phyloP scores from a whole-genome alignment of 1,139 yeast genomes.

The Suhomyces kunorum region DNA sequence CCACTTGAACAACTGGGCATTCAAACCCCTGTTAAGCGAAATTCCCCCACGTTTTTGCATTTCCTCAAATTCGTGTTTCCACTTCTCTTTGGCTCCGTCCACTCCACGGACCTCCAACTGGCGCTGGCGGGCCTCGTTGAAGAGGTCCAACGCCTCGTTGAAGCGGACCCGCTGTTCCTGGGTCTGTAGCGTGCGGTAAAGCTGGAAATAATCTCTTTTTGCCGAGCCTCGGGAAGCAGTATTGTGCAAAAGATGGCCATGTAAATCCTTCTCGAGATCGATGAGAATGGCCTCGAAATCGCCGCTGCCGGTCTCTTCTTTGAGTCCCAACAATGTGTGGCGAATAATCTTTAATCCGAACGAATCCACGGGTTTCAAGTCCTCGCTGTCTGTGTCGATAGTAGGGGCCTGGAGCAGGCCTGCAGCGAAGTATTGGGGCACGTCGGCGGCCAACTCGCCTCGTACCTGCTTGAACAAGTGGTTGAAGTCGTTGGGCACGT shows the following conservation, averaged over 20 bases:
- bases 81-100: constrained; percentile 83
- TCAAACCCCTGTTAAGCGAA: constrained; percentile 59
- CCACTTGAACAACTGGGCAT: constrained; percentile 81
- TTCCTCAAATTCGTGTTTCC: constrained; percentile 83
- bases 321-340: constrained; percentile 72
- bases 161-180: constrained; percentile 58
- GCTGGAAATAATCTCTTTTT: constrained; percentile 62
- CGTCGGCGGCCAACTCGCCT: constrained; percentile 15
- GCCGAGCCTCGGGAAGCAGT: constrained; percentile 23
- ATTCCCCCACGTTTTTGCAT: constrained; percentile 64
- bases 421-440: constrained; percentile 33
- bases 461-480: constrained; percentile 32
- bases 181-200: constrained; percentile 53
- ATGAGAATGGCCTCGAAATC: constrained; percentile 37
- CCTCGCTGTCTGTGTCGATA: constrained; percentile 54
- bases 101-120: constrained; percentile 75
- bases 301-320: constrained; percentile 25
- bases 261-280: constrained; percentile 32
- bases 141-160: constrained; percentile 63
- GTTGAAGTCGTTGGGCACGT: constrained; percentile 39
- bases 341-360: constrained; percentile 80
- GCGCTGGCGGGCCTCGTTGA: constrained; percentile 75
- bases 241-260: constrained; percentile 23
- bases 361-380: constrained; percentile 70
- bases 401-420: constrained; percentile 32